Percentiles rank a stretch among this genome's conserved stretches.
Evolutionary conservation across 225 moss, liverwort and hornwort genomes (phyloP).

Genomic region (Ulota crispa): DNA sequence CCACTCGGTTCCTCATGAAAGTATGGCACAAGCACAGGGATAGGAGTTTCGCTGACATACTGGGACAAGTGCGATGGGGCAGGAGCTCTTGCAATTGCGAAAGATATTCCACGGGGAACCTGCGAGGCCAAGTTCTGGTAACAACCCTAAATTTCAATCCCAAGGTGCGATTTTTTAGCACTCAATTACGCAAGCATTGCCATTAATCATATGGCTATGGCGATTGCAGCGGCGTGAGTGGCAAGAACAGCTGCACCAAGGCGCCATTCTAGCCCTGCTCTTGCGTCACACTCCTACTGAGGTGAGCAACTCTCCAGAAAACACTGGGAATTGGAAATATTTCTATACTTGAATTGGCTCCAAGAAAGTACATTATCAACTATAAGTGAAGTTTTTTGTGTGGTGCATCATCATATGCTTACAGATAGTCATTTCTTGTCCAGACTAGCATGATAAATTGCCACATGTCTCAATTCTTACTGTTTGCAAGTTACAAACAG

Average conservation of each 20-base stretch:
- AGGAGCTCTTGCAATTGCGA: slow-evolving; percentile 12
- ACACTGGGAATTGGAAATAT: not conserved
- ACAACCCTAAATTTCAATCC: not conserved
- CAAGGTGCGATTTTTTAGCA: not conserved
- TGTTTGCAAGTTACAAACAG: too few relatives aligned
- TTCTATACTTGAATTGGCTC: not conserved
- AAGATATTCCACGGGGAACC: not conserved
- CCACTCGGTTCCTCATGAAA: not conserved
- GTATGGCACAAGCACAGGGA: not conserved
- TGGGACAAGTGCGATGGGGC: slow-evolving; percentile 2
- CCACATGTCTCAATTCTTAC: too few relatives aligned
- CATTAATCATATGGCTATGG: slow-evolving; percentile 18
- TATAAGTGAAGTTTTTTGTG: too few relatives aligned
- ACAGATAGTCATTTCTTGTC: too few relatives aligned
- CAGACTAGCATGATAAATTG: too few relatives aligned
- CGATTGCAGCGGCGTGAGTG: slow-evolving; percentile 41
- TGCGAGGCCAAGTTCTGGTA: slow-evolving; percentile 20
- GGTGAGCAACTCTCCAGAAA: slow-evolving; percentile 3
- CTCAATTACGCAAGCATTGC: not conserved
- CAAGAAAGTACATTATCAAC: too few relatives aligned
- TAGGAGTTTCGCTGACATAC: not conserved
- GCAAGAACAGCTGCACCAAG: slow-evolving; percentile 37
- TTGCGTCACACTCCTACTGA: slow-evolving; percentile 14
- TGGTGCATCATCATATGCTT: too few relatives aligned
- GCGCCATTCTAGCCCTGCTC: slow-evolving; percentile 31